These are phyloP conservation scores for Cinnamomum micranthum DNA, from an alignment of 164 flowering plant species.

Conservation along the genomic window DNA sequence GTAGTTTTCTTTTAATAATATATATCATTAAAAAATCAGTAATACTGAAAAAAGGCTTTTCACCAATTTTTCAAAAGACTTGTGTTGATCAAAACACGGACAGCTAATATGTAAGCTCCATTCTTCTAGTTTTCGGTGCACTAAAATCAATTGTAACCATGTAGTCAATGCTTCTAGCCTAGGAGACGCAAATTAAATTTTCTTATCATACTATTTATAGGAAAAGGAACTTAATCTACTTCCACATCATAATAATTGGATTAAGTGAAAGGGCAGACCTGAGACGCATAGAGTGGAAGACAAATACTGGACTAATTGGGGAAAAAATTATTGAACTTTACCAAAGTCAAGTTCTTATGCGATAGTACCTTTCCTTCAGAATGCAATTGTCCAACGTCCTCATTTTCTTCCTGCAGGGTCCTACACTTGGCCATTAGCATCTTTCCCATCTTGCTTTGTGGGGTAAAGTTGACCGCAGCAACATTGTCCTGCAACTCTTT, in stretches of 20 bases:
- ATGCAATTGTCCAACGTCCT: conserved; percentile 89
- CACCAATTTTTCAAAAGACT: too few relatives aligned
- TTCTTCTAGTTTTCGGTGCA: background rate
- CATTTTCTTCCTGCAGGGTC: conserved; percentile 95
- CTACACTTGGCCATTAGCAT: conserved; percentile 94
- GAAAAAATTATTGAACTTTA: background rate
- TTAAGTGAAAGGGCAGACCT: background rate
- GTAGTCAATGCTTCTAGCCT: conserved; percentile 1
- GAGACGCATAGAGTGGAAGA: background rate
- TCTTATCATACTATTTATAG: background rate
- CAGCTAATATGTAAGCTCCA: background rate
- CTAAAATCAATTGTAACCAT: background rate
- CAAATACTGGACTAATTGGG: background rate
- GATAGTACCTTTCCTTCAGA: conserved; percentile 88
- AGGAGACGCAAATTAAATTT: background rate
- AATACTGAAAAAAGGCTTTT: too few relatives aligned
- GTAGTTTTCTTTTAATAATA: too few relatives aligned
- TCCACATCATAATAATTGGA: background rate
- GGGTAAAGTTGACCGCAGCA: conserved; percentile 85
- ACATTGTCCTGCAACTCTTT: conserved; percentile 91
- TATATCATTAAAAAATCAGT: too few relatives aligned
- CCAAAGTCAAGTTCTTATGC: conserved; percentile 1
- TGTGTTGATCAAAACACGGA: background rate
- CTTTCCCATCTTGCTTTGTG: conserved; percentile 96
- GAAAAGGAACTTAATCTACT: background rate